Evolutionary conservation across 208 protist genomes (phyloP).

Genomic region (Leishmania mexicana): DNA sequence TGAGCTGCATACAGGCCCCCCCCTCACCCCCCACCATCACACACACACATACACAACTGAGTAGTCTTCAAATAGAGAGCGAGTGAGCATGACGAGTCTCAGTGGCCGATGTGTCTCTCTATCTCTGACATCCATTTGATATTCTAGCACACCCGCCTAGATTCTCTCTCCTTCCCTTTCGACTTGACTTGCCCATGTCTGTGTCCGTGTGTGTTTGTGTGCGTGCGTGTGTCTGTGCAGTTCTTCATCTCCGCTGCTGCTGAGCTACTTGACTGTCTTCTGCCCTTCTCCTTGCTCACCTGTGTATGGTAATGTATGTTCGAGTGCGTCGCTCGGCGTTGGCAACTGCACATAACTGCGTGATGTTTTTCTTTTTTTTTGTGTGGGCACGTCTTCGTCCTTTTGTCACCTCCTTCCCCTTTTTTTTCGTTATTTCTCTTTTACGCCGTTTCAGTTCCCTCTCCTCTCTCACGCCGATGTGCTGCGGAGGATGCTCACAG

Average conservation of each 20-base stretch:
- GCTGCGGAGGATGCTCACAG: neutral
- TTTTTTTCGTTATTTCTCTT: neutral
- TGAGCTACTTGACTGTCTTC: neutral
- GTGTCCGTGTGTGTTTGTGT: neutral
- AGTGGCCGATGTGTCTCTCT: neutral
- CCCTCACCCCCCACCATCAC: too few relatives aligned
- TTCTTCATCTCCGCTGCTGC: too few relatives aligned
- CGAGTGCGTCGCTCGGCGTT: neutral
- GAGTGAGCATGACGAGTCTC: neutral
- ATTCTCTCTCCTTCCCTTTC: neutral
- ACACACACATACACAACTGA: neutral
- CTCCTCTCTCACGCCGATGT: neutral
- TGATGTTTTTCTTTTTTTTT: neutral
- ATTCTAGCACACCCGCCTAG: neutral
- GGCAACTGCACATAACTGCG: neutral
- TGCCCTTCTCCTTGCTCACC: neutral
- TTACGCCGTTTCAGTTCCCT: neutral
- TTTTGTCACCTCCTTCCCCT: neutral
- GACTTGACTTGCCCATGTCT: neutral
- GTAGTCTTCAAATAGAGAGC: neutral
- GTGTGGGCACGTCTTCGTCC: neutral
- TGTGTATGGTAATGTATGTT: neutral
- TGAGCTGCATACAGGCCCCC: neutral
- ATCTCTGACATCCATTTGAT: neutral
- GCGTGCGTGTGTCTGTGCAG: neutral